These are phyloP conservation scores for Amorphotheca resinae DNA, from an alignment of 495 filamentous ascomycete genomes.

Conservation along the genomic window DNA sequence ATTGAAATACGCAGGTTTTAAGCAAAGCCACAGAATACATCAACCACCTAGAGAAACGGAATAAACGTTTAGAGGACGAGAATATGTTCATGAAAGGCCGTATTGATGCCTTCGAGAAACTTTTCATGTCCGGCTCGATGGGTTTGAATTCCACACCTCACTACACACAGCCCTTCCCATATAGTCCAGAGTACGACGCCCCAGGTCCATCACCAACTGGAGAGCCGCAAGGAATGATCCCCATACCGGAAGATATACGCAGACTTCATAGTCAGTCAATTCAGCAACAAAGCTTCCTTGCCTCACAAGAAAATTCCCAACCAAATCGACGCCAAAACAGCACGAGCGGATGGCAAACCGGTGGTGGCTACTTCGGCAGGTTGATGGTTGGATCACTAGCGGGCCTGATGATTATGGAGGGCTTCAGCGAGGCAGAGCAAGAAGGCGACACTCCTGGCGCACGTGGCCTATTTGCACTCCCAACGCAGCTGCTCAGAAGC, in stretches of 20 bases:
- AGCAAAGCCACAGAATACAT: slow-evolving; percentile 96
- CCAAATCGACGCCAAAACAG: slow-evolving; percentile 34
- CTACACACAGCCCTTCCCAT: slow-evolving; percentile 35
- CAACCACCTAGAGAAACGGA: slow-evolving; percentile 79
- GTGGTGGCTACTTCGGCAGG: slow-evolving; percentile 43
- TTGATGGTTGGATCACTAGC: slow-evolving; percentile 87
- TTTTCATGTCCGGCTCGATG: slow-evolving; percentile 49
- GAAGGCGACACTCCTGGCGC: slow-evolving; percentile 44
- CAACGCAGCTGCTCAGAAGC: slow-evolving; percentile 38
- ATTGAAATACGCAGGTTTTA: slow-evolving; percentile 51
- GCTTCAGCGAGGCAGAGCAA: slow-evolving; percentile 44
- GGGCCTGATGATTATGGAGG: slow-evolving; percentile 82
- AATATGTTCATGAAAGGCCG: slow-evolving; percentile 61
- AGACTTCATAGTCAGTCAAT: slow-evolving; percentile 41
- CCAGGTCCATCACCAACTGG: slow-evolving; percentile 10
- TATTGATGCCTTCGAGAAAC: slow-evolving; percentile 55
- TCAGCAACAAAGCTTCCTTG: slow-evolving; percentile 17
- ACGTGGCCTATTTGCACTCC: slow-evolving; percentile 60
- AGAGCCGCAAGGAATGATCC: slow-evolving; percentile 55
- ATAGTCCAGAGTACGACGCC: slow-evolving; percentile 23
- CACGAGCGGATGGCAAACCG: slow-evolving; percentile 30
- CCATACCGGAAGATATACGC: slow-evolving; percentile 64
- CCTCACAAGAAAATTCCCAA: slow-evolving; percentile 31
- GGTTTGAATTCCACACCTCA: slow-evolving; percentile 34
- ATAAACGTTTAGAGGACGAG: slow-evolving; percentile 68